Conservation (phyloP, 2,329 filamentous ascomycete genomes). For the Aspergillus latus region DNA sequence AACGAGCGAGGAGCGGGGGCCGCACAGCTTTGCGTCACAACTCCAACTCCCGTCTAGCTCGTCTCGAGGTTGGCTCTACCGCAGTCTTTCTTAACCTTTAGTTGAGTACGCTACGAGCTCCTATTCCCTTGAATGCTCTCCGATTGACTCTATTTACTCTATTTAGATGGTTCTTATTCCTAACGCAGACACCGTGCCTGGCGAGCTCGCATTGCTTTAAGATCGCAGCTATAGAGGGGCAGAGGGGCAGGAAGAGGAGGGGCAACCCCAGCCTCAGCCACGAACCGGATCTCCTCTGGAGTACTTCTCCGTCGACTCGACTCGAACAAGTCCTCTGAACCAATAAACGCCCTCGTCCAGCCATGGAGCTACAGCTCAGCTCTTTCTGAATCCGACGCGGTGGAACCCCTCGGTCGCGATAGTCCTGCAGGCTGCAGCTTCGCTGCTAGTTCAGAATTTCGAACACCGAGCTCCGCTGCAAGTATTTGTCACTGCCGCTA, state of each 20-base stretch:
- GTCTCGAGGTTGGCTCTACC: neutral
- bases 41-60: neutral
- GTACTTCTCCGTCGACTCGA: slow-evolving; percentile 2
- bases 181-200: neutral
- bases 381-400: neutral
- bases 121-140: no score
- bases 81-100: no score
- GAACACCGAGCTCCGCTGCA: neutral
- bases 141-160: no score
- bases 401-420: slow-evolving; percentile 6
- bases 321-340: neutral
- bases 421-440: slow-evolving; percentile 3
- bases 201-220: no score
- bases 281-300: slow-evolving; percentile 10
- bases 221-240: slow-evolving; percentile 3
- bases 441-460: slow-evolving; percentile 9
- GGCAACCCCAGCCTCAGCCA: slow-evolving; percentile 1
- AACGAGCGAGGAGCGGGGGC: neutral
- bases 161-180: no score
- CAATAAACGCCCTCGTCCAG: neutral
- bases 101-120: no score
- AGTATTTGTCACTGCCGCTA: slow-evolving; percentile 18
- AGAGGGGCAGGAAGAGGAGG: neutral
- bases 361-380: neutral
- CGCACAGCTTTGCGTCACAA: slow-evolving; percentile 1